Conservation (phyloP, 208 protist genomes). For the Novymonas esmeraldas region DNA sequence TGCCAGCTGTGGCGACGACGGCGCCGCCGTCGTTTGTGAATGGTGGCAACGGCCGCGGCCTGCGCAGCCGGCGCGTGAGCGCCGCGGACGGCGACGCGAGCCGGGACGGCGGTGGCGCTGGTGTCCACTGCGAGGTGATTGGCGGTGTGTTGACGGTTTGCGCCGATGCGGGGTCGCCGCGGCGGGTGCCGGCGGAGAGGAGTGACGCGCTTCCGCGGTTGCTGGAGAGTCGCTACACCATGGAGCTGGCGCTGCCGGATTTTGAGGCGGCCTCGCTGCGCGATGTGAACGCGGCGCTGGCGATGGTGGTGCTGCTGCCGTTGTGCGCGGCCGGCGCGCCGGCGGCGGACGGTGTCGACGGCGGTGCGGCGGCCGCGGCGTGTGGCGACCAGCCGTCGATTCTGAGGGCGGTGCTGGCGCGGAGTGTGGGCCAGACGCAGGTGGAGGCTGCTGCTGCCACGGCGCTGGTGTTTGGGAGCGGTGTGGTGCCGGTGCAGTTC, state of each 20-base stretch:
- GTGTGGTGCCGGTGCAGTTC: constrained; percentile 46
- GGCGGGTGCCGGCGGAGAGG: constrained; percentile 13
- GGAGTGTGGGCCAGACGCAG: constrained; percentile 30
- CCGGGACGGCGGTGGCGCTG: constrained; percentile 1
- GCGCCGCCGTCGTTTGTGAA: constrained; percentile 24
- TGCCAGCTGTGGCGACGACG: constrained; percentile 23
- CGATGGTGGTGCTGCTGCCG: constrained; percentile 33
- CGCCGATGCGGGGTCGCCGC: constrained; percentile 11
- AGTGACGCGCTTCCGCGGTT: constrained; percentile 4
- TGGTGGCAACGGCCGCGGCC: not conserved
- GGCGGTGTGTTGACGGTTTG: constrained; percentile 13
- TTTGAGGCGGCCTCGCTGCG: constrained; percentile 21
- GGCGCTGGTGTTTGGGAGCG: constrained; percentile 44
- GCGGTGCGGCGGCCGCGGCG: not conserved
- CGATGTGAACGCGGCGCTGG: constrained; percentile 24
- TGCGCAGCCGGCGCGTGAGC: constrained; percentile 6
- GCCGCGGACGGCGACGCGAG: not conserved
- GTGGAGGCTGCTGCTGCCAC: constrained; percentile 21
- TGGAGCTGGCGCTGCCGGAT: constrained; percentile 29
- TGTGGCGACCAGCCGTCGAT: constrained; percentile 18
- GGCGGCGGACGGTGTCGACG: not conserved
- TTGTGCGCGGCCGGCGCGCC: constrained; percentile 4
- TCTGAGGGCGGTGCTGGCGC: constrained; percentile 29
- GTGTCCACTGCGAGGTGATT: constrained; percentile 32
- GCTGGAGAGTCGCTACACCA: constrained; percentile 29